These are phyloP conservation scores for Fraxinus velutina DNA, from an alignment of 305 asterid species.

Conservation along the genomic window DNA sequence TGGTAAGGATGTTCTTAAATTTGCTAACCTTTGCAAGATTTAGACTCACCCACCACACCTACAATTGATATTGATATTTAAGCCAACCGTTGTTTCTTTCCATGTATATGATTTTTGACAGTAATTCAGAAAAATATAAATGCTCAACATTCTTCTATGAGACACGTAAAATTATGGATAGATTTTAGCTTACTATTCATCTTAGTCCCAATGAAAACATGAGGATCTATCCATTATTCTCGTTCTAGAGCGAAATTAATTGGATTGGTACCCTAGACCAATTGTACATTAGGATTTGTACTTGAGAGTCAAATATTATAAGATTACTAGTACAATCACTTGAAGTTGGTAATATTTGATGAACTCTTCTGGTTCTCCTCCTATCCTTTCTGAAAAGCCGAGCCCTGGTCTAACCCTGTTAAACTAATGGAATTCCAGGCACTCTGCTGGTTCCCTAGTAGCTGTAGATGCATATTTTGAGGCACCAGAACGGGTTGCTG, in stretches of 20 bases:
- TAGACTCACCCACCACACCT: neutral
- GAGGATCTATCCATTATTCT: neutral
- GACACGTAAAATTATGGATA: neutral
- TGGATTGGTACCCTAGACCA: neutral
- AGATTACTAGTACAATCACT: slow-evolving; percentile 21
- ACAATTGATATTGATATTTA: neutral
- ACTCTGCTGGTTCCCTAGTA: slow-evolving; percentile 90
- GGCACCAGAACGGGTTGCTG: slow-evolving; percentile 91
- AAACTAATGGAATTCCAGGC: slow-evolving; percentile 51
- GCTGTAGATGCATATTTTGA: slow-evolving; percentile 87
- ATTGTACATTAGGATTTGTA: neutral
- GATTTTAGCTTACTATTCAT: neutral
- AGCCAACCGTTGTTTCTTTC: neutral
- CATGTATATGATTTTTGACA: neutral
- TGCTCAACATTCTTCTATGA: neutral
- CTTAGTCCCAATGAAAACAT: neutral
- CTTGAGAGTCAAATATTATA: neutral
- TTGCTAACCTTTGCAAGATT: neutral
- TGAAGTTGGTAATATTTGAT: slow-evolving; percentile 22
- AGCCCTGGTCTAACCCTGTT: neutral
- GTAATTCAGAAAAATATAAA: neutral
- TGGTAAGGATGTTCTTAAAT: neutral
- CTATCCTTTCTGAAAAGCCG: neutral
- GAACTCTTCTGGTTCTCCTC: neutral
- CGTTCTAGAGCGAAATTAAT: neutral